Conservation (phyloP, 768 basidiomycete genomes). For the Pulveroboletus frians region DNA sequence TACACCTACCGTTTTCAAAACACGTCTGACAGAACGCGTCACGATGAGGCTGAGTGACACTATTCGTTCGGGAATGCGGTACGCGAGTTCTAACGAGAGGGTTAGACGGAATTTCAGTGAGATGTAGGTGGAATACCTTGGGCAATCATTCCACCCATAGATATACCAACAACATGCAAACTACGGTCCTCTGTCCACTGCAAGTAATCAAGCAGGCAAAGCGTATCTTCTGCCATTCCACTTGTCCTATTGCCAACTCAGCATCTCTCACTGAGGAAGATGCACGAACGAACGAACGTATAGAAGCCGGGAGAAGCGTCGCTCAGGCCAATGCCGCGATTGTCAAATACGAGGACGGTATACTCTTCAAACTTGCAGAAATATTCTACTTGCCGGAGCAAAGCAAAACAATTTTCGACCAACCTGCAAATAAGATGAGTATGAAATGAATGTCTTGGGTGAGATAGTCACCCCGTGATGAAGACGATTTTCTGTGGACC, state of each 20-base stretch:
- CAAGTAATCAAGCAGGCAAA: conserved; percentile 62
- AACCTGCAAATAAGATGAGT: conserved; percentile 35
- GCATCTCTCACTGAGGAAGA: neutral
- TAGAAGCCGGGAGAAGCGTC: conserved; percentile 70
- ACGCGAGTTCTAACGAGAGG: conserved; percentile 53
- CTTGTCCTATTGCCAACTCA: conserved; percentile 44
- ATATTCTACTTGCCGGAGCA: conserved; percentile 59
- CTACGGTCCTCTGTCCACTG: conserved; percentile 62
- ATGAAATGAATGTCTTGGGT: neutral
- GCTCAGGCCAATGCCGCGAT: conserved; percentile 78
- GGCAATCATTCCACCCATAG: conserved; percentile 81
- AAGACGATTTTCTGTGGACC: conserved; percentile 64
- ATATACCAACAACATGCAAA: conserved; percentile 68
- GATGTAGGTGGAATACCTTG: conserved; percentile 44
- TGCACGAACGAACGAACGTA: conserved; percentile 53
- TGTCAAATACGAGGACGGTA: conserved; percentile 72
- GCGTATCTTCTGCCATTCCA: conserved; percentile 72
- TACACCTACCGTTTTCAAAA: conserved; percentile 59
- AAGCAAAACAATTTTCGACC: conserved; percentile 59
- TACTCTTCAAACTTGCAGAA: conserved; percentile 54
- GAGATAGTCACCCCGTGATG: conserved; percentile 59
- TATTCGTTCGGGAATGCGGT: conserved; percentile 60
- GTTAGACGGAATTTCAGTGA: neutral
- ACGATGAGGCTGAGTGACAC: conserved; percentile 61
- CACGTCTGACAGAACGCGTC: conserved; percentile 60